Conservation (phyloP, 169 alveolate species). For the Cyclospora cayetanensis region DNA sequence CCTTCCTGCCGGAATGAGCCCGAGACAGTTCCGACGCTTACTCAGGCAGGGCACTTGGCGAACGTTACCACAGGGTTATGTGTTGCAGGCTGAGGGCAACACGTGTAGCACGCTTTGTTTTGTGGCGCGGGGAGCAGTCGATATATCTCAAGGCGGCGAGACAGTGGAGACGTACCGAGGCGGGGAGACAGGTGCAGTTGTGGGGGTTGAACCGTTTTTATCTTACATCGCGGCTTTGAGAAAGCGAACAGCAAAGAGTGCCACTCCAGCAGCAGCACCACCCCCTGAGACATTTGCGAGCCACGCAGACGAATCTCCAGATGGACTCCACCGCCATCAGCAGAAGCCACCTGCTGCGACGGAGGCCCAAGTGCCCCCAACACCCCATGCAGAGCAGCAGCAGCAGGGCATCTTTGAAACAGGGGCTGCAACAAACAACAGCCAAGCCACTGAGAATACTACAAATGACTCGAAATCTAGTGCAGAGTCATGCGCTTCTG, state of each 20-base stretch:
- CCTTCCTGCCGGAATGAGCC: constrained; percentile 71
- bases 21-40: constrained; percentile 61
- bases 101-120: constrained; percentile 18
- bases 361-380: not conserved
- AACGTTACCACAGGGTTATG: constrained; percentile 51
- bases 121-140: constrained; percentile 63
- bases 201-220: constrained; percentile 67
- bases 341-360: not conserved
- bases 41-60: constrained; percentile 58
- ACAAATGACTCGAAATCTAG: not conserved
- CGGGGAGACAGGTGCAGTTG: constrained; percentile 51
- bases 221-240: constrained; percentile 64
- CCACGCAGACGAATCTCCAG: constrained; percentile 60
- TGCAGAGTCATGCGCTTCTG: not conserved
- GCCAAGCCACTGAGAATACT: not conserved
- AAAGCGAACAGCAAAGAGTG: constrained; percentile 41
- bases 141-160: constrained; percentile 63
- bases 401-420: not conserved
- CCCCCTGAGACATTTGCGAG: constrained; percentile 53
- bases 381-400: constrained; percentile 27
- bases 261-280: constrained; percentile 19
- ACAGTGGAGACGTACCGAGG: constrained; percentile 56
- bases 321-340: constrained; percentile 30
- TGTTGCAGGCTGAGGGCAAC: constrained; percentile 31
- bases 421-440: not conserved